Evolutionary conservation across 2,329 filamentous ascomycete genomes (phyloP).

Genomic region (Pleomassaria siparia): DNA sequence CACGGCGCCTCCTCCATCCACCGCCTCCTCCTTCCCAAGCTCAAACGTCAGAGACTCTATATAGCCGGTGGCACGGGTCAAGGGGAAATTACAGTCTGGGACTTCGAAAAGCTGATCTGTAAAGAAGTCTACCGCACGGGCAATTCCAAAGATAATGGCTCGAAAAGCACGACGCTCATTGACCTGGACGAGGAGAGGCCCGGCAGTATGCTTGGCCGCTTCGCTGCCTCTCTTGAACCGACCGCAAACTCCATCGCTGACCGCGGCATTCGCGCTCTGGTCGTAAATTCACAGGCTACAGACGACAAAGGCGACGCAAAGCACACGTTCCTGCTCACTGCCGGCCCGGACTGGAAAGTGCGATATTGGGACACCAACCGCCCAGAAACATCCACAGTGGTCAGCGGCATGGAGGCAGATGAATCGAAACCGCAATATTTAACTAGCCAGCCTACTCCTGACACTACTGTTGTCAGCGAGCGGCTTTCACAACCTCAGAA

Average conservation of each 20-base stretch:
- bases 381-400: constrained; percentile 74
- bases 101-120: constrained; percentile 85
- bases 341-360: constrained; percentile 85
- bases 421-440: constrained; percentile 72
- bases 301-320: constrained; percentile 71
- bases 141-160: constrained; percentile 30
- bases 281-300: constrained; percentile 68
- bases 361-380: constrained; percentile 89
- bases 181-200: constrained; percentile 85
- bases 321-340: constrained; percentile 82
- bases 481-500: constrained; percentile 26
- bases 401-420: constrained; percentile 74
- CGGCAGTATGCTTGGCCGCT: constrained; percentile 83
- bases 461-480: constrained; percentile 46
- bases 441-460: constrained; percentile 38
- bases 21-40: constrained; percentile 69
- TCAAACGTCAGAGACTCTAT: constrained; percentile 78
- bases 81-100: constrained; percentile 93
- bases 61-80: constrained; percentile 84
- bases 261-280: constrained; percentile 73
- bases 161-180: constrained; percentile 69
- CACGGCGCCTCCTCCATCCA: constrained; percentile 79
- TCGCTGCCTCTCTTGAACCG: constrained; percentile 67
- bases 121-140: constrained; percentile 80
- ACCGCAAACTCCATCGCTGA: constrained; percentile 58